phyloP scores from a whole-genome alignment of 176 grass and related monocot species.

The Hsuehochloa calcarea region DNA sequence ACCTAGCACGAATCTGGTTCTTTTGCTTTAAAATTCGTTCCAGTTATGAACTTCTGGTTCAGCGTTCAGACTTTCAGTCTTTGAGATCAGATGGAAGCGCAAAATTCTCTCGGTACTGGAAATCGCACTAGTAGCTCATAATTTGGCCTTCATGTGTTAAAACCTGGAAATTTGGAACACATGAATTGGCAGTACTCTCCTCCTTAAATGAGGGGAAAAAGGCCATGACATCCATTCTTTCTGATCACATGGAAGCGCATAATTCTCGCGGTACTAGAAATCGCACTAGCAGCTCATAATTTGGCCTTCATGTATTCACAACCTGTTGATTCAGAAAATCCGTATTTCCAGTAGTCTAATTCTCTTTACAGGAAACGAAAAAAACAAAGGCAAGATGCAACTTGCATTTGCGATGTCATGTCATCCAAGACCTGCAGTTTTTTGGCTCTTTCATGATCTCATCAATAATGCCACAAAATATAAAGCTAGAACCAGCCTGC shows the following conservation, averaged over 20 bases:
- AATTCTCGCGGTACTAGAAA: not conserved
- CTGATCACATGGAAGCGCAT: not conserved
- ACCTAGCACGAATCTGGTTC: not conserved
- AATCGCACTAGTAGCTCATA: not conserved
- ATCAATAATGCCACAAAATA: slow-evolving; percentile 40
- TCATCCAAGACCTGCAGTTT: not conserved
- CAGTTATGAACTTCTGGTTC: no score
- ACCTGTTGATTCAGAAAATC: not conserved
- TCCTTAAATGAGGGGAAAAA: not conserved
- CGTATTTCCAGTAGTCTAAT: not conserved
- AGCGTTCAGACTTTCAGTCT: not conserved
- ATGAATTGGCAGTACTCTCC: not conserved
- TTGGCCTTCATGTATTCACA: not conserved
- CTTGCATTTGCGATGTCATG: slow-evolving; percentile 16
- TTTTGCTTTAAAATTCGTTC: not conserved
- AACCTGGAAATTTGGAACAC: not conserved
- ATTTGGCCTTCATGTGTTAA: not conserved
- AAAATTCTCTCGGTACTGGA: not conserved
- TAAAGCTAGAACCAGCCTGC: slow-evolving; percentile 24
- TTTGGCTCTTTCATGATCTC: slow-evolving; percentile 15
- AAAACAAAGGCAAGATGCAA: not conserved
- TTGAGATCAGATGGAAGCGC: not conserved
- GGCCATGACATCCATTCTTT: not conserved
- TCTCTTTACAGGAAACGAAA: not conserved
- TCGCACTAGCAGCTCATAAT: not conserved